Evolutionary conservation across 371 early-diverging fungal species (phyloP).

Genomic region (Mortierella sp.): DNA sequence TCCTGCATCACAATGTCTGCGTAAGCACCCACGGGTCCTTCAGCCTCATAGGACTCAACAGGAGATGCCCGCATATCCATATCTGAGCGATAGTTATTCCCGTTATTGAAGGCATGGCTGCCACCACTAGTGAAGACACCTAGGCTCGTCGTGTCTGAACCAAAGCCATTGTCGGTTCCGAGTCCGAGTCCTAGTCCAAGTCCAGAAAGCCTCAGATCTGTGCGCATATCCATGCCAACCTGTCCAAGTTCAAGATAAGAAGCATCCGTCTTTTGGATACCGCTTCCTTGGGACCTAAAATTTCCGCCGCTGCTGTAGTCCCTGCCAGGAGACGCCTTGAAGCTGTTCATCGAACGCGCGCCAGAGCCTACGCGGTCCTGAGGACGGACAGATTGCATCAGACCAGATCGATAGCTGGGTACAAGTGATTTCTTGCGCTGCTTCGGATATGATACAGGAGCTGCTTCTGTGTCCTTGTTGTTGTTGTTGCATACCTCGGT

Average conservation of each 20-base stretch:
- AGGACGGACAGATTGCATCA: constrained; percentile 23
- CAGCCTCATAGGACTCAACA: not conserved
- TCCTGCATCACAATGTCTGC: constrained; percentile 29
- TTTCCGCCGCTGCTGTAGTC: constrained; percentile 3
- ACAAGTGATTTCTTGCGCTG: constrained; percentile 9
- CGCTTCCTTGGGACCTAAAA: constrained; percentile 15
- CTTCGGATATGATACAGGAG: not conserved
- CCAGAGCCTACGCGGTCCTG: constrained; percentile 25
- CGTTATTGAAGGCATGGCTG: not conserved
- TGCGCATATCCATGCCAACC: constrained; percentile 18
- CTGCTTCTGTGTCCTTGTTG: not conserved
- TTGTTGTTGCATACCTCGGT: not conserved
- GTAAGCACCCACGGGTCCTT: not conserved
- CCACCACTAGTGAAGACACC: not conserved
- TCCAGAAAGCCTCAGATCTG: constrained; percentile 19
- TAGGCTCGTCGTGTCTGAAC: not conserved
- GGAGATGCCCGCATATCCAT: not conserved
- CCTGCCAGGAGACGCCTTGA: not conserved
- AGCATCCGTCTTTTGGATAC: constrained; percentile 19
- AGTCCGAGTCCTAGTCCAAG: constrained; percentile 16
- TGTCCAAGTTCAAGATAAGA: constrained; percentile 23
- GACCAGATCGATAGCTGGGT: constrained; percentile 6
- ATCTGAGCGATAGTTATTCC: not conserved
- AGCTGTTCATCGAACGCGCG: not conserved
- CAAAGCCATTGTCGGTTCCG: constrained; percentile 6